Evolutionary conservation across 2,329 filamentous ascomycete genomes (phyloP), one percentile per base, ranked within the genome.

Genomic region (Colletotrichum lini): DNA sequence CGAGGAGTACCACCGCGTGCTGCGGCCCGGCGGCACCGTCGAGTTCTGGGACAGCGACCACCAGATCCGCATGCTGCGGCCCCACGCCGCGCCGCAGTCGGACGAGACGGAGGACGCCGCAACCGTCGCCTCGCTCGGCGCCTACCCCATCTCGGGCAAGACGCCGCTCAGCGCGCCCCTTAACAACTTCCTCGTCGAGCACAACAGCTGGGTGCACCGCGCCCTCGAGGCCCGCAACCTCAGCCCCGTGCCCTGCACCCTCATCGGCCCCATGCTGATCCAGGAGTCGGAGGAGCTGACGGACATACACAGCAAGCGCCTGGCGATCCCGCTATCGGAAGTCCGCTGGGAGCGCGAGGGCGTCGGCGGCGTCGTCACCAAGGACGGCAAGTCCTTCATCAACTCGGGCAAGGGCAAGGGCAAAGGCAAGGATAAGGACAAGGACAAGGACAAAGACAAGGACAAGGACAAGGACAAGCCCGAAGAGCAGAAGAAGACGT

Each of bases 31-130:
- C 18, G 96, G 96, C 5, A 90, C 90, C 2, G 78, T 98, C 35
- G 96, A 98, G 79, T 87, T 97, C 18, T 98, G 95, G 95, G 95
- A 98, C 74, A 92, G 92, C 6, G 95, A 98, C 81, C 91, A 95
- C 78, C 89, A 92, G 15, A 90, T 98, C 74, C 92, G 95, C 75
- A 95, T 95, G 80, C 86, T 98, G 38, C 87, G 94, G 61, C 94
- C 94, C 3, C 94, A 96, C 78, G 90, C 93, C 2, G 90, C 91
- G 2, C 88, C 87, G 16, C 84, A 88, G 26, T 23, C 58, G 12
- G 15, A 38, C 9, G 50, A 64, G 40, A 53, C 49, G 15, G 67
- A 64, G 30, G 72, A 71, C 21, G 50, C 49, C 21, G 67, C 49
- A 26, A 86, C 88, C 45, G 93, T 92, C 1, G 86, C 91, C 60